Evolutionary conservation across 306 rosid genomes (phyloP), one percentile per base, ranked within the genome.

Genomic region (Adenanthera pavonina): DNA sequence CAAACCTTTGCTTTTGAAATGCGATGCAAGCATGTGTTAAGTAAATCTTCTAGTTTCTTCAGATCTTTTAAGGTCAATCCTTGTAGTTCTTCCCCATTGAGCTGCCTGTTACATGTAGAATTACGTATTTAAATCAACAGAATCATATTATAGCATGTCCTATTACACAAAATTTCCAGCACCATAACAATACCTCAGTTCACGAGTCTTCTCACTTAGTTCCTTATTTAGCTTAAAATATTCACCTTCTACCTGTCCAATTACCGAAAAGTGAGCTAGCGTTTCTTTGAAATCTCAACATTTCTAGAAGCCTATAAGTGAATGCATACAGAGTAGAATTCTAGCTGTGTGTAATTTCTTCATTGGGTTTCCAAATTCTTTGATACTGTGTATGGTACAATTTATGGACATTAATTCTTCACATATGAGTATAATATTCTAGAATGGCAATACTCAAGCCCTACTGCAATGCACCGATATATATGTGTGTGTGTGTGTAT

Each of bases 151-250:
- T 3, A 19, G n/a, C 57, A 25, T 20, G 1, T 20, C 38, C 9
- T 16, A 52, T 53, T 5, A 52, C 3, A 11, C 52, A 13, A 69
- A 17, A 73, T 1, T 25, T 17, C 34, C 4, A 17, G 3, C 48
- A 35, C 46, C 30, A 72, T n/a, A 16, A n/a, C 17, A 36, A 74
- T 64, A 77, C 81, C 81, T 77, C 65, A 77, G 15, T 65, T 77
- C 81, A 2, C 1, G 74, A 10, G 81, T 77, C 51, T n/a, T 77
- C 12, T 77, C 64, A 65, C 6, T 19, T 48, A 77, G 15, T 35
- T 35, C 74, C 38, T 49, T 65, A 19, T n/a, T 3, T 15, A 77
- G 38, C 74, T 15, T 65, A 6, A 40, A 20, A 61, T 51, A 34
- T 4, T 77, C 34, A 77, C 44, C 35, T 14, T 49, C 65, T 15